A percentile compares a stretch with the other conserved stretches of the same genome.
Evolutionary conservation across 208 protist genomes (phyloP).

Genomic region (Strigomonas culicis): DNA sequence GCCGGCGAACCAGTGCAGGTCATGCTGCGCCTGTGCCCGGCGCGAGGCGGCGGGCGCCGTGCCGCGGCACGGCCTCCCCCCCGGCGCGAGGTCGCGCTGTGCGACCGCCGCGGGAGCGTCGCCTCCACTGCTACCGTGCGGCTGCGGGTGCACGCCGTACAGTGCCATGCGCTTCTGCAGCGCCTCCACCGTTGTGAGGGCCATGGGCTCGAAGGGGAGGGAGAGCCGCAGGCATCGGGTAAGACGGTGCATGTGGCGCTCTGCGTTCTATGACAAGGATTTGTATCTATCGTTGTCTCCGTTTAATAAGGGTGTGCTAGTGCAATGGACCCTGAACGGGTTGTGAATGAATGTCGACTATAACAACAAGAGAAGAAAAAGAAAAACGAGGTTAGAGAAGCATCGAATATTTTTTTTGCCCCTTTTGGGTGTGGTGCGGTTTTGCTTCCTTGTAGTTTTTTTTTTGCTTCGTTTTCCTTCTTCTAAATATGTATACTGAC

Average conservation of each 20-base stretch:
- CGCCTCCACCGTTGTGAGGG: constrained; percentile 53
- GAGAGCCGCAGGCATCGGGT: constrained; percentile 9
- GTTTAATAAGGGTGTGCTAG: no score
- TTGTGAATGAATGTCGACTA: no score
- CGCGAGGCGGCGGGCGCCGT: background rate
- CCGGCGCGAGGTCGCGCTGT: no score
- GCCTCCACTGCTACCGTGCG: background rate
- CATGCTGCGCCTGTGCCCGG: constrained; percentile 3
- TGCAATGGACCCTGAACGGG: no score
- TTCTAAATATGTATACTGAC: no score
- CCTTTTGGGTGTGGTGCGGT: background rate
- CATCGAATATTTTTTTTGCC: background rate
- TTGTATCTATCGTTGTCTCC: no score
- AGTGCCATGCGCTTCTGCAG: background rate
- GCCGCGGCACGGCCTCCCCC: no score
- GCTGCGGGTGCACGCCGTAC: background rate
- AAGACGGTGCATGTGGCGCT: constrained; percentile 22
- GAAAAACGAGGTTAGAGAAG: constrained; percentile 4
- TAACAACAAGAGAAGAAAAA: constrained; percentile 21
- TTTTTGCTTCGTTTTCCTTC: no score
- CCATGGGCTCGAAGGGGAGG: constrained; percentile 86
- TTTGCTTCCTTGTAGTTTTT: no score
- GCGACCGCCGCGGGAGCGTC: background rate
- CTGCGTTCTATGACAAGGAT: background rate
- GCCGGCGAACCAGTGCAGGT: constrained; percentile 31